Evolutionary conservation across 345 rosid genomes (phyloP), one percentile per base, ranked within the genome.

Genomic region (Corchorus olitorius): DNA sequence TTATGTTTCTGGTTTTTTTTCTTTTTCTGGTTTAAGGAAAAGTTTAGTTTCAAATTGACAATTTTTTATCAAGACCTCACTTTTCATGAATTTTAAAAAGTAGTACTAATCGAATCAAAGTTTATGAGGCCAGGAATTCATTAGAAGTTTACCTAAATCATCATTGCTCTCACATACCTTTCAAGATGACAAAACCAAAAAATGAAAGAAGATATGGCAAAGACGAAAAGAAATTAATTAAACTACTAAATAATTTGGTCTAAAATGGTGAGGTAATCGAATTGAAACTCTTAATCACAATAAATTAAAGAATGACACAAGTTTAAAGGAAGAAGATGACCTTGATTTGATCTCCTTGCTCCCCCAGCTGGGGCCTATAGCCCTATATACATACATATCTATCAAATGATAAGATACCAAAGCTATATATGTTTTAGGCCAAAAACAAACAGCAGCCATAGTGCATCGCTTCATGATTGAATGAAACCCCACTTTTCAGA

Each of bases 391-490:
- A 72, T 50, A 9, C 4, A 8, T 6, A 50, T n/a, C n/a, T 43
- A 35, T 39, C 6, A 55, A 54, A 55, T 54, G 74, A 54, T 35
- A 17, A 37, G 48, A 37, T 37, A 17, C 13, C 56, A 53, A 15
- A 16, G 10, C 13, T 11, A 27, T 11, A 27, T 11, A 64, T 37
- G 48, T 37, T 64, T 35, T 6, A 71, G 63, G 64, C 63, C 63
- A 55, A 71, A 71, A 17, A 71, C 63, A 55, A 71, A 71, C 34
- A 71, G 39, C 41, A 39, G 19, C 34, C n/a, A 71, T 54, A 37
- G 50, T 71, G 75, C 64, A 71, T n/a, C 5, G 50, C 15, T n/a
- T 54, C 63, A 71, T 71, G 64, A 37, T 55, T n/a, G 75, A 71
- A 71, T 4, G 16, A 71, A 37, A 11, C 75, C 75, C 75, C 19